Evolutionary conservation across 139 green algal species (phyloP).

Genomic region (Nannochloris sp.): DNA sequence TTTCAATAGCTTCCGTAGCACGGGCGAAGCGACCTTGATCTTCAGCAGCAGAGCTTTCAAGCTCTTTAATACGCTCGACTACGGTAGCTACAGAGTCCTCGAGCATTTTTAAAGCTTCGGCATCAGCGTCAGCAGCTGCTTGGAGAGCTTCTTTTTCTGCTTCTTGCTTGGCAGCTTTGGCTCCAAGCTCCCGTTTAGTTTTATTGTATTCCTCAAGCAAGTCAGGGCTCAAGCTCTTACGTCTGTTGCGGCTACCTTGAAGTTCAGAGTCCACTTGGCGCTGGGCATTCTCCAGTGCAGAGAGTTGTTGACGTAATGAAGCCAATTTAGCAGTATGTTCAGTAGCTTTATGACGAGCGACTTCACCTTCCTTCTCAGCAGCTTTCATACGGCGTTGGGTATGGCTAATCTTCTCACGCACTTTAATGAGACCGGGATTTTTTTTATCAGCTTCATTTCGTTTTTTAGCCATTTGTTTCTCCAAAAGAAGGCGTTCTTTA

Average conservation of each 20-base stretch:
- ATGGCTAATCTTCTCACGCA: slow-evolving; percentile 50
- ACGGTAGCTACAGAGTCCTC: slow-evolving; percentile 31
- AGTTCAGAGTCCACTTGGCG: neutral
- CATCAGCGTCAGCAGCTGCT: slow-evolving; percentile 27
- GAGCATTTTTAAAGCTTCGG: slow-evolving; percentile 32
- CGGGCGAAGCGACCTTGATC: neutral
- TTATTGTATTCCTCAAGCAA: slow-evolving; percentile 37
- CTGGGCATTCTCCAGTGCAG: slow-evolving; percentile 19
- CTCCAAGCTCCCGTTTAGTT: slow-evolving; percentile 39
- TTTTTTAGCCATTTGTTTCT: slow-evolving; percentile 70
- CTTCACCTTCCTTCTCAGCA: slow-evolving; percentile 37
- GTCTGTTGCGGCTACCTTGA: slow-evolving; percentile 3
- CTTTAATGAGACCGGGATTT: slow-evolving; percentile 46
- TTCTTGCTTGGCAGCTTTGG: slow-evolving; percentile 34
- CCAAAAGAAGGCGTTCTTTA: slow-evolving; percentile 57
- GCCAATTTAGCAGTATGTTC: slow-evolving; percentile 28
- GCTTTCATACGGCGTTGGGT: slow-evolving; percentile 36
- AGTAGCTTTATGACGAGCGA: slow-evolving; percentile 8
- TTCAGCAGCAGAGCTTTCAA: slow-evolving; percentile 7
- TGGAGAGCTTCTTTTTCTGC: slow-evolving; percentile 33
- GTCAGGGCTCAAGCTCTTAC: slow-evolving; percentile 10
- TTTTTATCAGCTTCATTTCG: slow-evolving; percentile 58
- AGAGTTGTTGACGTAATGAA: slow-evolving; percentile 38
- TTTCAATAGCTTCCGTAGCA: neutral
- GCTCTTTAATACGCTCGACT: slow-evolving; percentile 24